These are phyloP conservation scores for Blastocystis sp. DNA, from an alignment of 352 stramenopile species.

Conservation along the genomic window DNA sequence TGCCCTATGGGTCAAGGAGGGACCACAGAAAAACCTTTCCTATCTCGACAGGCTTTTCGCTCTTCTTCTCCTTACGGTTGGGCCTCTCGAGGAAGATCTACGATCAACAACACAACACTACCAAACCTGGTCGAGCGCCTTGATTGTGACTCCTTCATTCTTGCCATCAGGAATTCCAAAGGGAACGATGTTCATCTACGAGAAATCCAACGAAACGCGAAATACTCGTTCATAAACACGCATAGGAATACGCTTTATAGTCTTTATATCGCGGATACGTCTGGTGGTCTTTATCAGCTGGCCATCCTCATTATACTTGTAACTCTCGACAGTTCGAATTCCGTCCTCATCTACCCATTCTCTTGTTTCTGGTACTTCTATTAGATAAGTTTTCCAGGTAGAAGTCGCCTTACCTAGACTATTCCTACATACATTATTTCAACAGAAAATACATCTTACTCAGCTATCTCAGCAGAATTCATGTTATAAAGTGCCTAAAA, in stretches of 20 bases:
- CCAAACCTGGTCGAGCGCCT: not conserved
- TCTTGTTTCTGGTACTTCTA: conserved; percentile 15
- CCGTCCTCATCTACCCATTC: conserved; percentile 40
- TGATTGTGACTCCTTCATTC: conserved; percentile 41
- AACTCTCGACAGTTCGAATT: conserved; percentile 24
- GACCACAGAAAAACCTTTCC: not conserved
- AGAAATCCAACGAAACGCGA: not conserved
- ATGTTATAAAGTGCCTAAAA: not conserved
- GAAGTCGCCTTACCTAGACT: not conserved
- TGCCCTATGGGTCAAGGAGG: not conserved
- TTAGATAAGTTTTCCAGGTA: not conserved
- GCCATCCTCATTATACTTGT: not conserved
- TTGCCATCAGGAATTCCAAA: not conserved
- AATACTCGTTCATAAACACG: conserved; percentile 31
- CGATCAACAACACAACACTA: not conserved
- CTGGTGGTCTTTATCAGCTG: conserved; percentile 9
- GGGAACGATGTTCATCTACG: conserved; percentile 13
- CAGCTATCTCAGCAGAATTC: not conserved
- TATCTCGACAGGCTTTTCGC: not conserved
- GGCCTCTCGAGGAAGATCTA: conserved; percentile 44
- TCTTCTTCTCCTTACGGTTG: not conserved
- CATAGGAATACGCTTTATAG: not conserved
- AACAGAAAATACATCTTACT: not conserved
- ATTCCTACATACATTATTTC: not conserved
- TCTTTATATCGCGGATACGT: not conserved